Conservation (phyloP, 768 basidiomycete genomes). For the Podaxis carcinomalis region DNA sequence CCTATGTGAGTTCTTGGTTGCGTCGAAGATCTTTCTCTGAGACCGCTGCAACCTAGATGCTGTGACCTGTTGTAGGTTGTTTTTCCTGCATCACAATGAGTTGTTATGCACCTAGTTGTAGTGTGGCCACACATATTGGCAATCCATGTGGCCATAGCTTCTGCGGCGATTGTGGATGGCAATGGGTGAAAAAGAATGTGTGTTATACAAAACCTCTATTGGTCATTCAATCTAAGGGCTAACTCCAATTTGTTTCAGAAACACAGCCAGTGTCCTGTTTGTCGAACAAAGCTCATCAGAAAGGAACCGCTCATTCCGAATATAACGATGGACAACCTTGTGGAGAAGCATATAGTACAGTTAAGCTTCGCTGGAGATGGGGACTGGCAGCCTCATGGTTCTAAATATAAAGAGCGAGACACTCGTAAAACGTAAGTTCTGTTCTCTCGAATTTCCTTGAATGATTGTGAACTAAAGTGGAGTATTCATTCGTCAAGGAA, state of each 20-base stretch:
- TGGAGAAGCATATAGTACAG: constrained; percentile 57
- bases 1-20: constrained; percentile 52
- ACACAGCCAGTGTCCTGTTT: constrained; percentile 50
- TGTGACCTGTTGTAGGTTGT: constrained; percentile 61
- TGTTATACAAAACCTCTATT: constrained; percentile 13
- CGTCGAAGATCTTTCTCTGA: constrained; percentile 7
- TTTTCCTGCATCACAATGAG: not conserved
- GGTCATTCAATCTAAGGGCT: constrained; percentile 2
- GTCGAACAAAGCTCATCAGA: constrained; percentile 43
- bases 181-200: constrained; percentile 57
- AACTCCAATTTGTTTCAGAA: constrained; percentile 24
- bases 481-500: constrained; percentile 8
- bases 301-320: constrained; percentile 57
- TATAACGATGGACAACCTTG: constrained; percentile 53
- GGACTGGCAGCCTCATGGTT: constrained; percentile 52
- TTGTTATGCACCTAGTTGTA: constrained; percentile 19
- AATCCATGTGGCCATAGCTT: constrained; percentile 75
- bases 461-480: not conserved
- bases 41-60: constrained; percentile 41
- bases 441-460: not conserved
- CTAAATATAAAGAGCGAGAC: constrained; percentile 45
- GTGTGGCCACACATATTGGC: constrained; percentile 56
- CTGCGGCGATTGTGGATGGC: constrained; percentile 63
- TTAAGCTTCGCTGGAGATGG: constrained; percentile 36
- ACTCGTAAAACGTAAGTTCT: constrained; percentile 48